phyloP scores from a whole-genome alignment of 1,139 yeast species.

The Kazachstania sp. region DNA sequence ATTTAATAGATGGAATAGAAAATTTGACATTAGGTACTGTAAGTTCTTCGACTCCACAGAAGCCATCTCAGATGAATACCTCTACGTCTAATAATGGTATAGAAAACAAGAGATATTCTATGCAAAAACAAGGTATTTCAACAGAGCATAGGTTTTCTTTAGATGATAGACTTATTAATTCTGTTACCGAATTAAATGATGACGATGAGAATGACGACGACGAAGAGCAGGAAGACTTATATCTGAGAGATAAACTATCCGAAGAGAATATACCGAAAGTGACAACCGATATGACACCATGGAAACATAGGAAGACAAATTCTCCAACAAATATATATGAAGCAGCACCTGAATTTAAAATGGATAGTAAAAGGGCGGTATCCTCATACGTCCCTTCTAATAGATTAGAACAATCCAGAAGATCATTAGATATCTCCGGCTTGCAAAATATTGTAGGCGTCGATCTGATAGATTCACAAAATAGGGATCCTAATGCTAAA shows the following conservation, averaged over 20 bases:
- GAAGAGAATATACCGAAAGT: slow-evolving; percentile 28
- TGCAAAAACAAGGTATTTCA: too few species aligned
- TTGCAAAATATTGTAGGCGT: not conserved
- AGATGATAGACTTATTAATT: not conserved
- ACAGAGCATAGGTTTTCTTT: not conserved
- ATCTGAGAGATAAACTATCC: slow-evolving; percentile 1
- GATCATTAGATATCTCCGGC: not conserved
- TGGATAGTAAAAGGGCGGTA: too few species aligned
- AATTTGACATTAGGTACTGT: not conserved
- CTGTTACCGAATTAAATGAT: not conserved
- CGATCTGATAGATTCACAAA: not conserved
- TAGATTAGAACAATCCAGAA: too few species aligned
- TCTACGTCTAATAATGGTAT: too few species aligned
- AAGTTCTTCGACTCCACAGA: not conserved
- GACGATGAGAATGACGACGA: slow-evolving; percentile 1
- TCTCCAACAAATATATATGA: not conserved
- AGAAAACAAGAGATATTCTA: too few species aligned
- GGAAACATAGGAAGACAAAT: slow-evolving; percentile 3
- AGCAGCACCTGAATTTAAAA: too few species aligned
- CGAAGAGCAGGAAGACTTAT: not conserved
- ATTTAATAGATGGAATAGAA: not conserved
- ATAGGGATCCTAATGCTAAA: not conserved
- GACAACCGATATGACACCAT: slow-evolving; percentile 13
- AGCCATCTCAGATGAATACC: not conserved
- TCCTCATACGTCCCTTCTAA: too few species aligned